Evolutionary conservation across 2,329 filamentous ascomycete species (phyloP).

Genomic region (Cryphonectria carpinicola): DNA sequence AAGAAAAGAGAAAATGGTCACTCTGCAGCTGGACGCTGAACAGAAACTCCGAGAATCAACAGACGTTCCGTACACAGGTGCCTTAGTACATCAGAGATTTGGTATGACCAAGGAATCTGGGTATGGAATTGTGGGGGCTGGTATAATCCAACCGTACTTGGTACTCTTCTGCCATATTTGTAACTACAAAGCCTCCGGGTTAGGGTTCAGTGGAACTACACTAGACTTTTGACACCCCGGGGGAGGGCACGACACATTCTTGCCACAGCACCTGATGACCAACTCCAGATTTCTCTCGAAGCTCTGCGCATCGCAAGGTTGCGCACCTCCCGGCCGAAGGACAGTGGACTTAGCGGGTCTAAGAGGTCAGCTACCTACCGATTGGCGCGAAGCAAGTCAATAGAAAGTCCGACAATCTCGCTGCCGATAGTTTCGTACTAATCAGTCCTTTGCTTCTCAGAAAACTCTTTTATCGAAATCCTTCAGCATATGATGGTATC

Average conservation of each 20-base stretch:
- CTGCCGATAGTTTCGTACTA: neutral
- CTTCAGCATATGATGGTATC: no score
- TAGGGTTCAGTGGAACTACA: neutral
- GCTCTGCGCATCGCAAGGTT: neutral
- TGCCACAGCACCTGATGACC: neutral
- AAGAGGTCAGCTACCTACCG: neutral
- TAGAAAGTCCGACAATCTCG: neutral
- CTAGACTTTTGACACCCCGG: no score
- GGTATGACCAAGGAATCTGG: neutral
- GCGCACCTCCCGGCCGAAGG: neutral
- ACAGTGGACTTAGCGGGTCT: constrained; percentile 1
- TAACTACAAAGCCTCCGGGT: neutral
- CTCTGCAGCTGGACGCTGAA: neutral
- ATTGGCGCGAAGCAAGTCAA: neutral
- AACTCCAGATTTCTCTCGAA: neutral
- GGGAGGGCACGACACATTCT: neutral
- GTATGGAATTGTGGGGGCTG: neutral
- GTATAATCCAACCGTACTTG: neutral
- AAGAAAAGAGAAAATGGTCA: neutral
- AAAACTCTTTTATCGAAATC: neutral
- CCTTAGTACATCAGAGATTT: neutral
- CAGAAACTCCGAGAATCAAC: neutral
- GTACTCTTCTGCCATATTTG: neutral
- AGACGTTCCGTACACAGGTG: neutral
- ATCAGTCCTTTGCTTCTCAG: neutral